phyloP scores from a whole-genome alignment of 257 asterid genomes.

The Gentiana straminea region DNA sequence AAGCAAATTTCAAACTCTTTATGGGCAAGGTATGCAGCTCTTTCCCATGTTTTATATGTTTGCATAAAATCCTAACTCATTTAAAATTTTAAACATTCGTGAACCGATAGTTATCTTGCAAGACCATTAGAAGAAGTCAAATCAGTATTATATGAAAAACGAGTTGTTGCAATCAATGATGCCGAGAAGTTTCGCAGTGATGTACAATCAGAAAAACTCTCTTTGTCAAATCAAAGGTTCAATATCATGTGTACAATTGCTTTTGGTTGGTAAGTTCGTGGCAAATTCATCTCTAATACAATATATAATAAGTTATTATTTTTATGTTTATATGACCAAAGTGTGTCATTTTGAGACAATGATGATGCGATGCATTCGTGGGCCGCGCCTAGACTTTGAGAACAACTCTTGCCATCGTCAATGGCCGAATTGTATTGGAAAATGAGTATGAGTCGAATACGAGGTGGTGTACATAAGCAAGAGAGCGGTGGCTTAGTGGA shows the following conservation, averaged over 20 bases:
- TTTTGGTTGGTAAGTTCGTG: slow-evolving; percentile 98
- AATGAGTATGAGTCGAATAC: slow-evolving; percentile 52
- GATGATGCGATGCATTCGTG: slow-evolving; percentile 25
- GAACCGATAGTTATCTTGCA: slow-evolving; percentile 58
- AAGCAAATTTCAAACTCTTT: slow-evolving; percentile 46
- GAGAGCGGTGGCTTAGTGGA: slow-evolving; percentile 77
- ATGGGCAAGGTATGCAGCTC: slow-evolving; percentile 47
- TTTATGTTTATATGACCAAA: too few species aligned
- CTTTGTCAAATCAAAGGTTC: slow-evolving; percentile 77
- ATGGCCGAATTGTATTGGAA: slow-evolving; percentile 47
- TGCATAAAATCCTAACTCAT: slow-evolving; percentile 12
- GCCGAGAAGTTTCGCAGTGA: slow-evolving; percentile 72
- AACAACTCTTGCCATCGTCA: slow-evolving; percentile 46
- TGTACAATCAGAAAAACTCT: slow-evolving; percentile 45
- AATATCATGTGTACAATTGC: slow-evolving; percentile 91
- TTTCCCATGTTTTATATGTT: not conserved
- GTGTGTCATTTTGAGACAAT: too few species aligned
- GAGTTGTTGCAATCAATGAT: slow-evolving; percentile 33
- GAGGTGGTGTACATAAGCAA: slow-evolving; percentile 52
- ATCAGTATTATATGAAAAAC: slow-evolving; percentile 47
- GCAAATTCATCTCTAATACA: too few species aligned
- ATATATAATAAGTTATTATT: too few species aligned
- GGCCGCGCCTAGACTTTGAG: slow-evolving; percentile 58
- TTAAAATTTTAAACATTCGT: slow-evolving; percentile 2
- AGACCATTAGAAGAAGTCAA: slow-evolving; percentile 75